Conservation (phyloP, 2,329 filamentous ascomycete species). For the Diplodia intermedia region DNA sequence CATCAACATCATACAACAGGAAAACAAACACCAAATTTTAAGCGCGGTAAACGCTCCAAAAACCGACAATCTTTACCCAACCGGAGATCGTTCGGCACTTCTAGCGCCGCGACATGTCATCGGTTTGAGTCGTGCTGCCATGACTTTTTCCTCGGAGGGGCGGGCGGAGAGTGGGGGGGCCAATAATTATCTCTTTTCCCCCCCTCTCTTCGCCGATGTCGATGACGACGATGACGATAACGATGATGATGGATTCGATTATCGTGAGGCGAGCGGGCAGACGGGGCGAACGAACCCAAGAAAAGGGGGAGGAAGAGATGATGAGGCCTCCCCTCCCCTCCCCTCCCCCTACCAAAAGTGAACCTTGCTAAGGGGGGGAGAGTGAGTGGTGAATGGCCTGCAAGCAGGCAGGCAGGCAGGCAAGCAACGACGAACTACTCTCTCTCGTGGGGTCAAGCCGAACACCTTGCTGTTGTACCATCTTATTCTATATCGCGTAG, state of each 20-base stretch:
- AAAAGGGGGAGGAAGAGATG: not conserved
- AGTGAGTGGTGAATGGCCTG: not conserved
- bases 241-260: not conserved
- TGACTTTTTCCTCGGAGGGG: not conserved
- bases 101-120: not conserved
- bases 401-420: not conserved
- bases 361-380: not conserved
- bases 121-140: not conserved
- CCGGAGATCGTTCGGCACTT: conserved; percentile 8
- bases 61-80: not conserved
- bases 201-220: not conserved
- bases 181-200: not conserved
- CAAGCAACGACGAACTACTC: not conserved
- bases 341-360: too few relatives aligned
- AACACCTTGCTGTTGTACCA: not conserved
- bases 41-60: conserved; percentile 6
- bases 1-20: not conserved
- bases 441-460: not conserved
- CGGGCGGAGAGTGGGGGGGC: not conserved
- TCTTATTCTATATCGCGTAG: not conserved
- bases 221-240: not conserved
- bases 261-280: not conserved
- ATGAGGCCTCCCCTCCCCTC: not conserved
- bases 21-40: not conserved
- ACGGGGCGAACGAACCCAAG: too few relatives aligned